These are phyloP conservation scores for Blastobotrys buckinghamii DNA, from an alignment of 1,139 yeast genomes.

Conservation along the genomic window DNA sequence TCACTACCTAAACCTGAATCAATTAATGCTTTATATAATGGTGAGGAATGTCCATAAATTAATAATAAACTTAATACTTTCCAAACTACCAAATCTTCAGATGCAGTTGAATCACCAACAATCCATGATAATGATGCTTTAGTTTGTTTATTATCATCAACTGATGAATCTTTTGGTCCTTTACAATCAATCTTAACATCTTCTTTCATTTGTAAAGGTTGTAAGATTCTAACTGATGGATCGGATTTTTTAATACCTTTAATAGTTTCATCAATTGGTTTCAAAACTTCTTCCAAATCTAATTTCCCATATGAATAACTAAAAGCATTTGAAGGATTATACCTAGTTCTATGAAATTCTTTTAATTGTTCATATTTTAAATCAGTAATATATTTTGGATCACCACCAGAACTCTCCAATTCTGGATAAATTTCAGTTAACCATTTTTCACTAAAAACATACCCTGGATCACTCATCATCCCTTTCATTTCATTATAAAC, in stretches of 20 bases:
- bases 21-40: slow-evolving; percentile 75
- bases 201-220: slow-evolving; percentile 43
- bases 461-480: slow-evolving; percentile 84
- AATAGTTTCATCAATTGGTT: slow-evolving; percentile 50
- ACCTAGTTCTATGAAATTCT: slow-evolving; percentile 65
- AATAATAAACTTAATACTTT: slow-evolving; percentile 66
- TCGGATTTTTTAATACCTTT: slow-evolving; percentile 39
- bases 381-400: slow-evolving; percentile 73
- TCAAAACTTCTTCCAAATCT: slow-evolving; percentile 56
- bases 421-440: slow-evolving; percentile 83
- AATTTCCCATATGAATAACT: slow-evolving; percentile 86
- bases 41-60: slow-evolving; percentile 89
- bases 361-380: slow-evolving; percentile 68
- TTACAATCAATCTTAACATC: slow-evolving; percentile 37
- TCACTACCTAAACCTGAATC: slow-evolving; percentile 85
- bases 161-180: slow-evolving; percentile 85
- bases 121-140: slow-evolving; percentile 86
- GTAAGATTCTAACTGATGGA: slow-evolving; percentile 22
- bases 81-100: slow-evolving; percentile 67
- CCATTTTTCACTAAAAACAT: slow-evolving; percentile 76
- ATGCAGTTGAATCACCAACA: slow-evolving; percentile 66
- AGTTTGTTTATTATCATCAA: slow-evolving; percentile 62
- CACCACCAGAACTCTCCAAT: slow-evolving; percentile 90
- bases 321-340: slow-evolving; percentile 86
- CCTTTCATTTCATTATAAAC: slow-evolving; percentile 99